These are phyloP conservation scores for Sphagnum fallax DNA, from an alignment of 228 moss, liverwort and hornwort genomes.

Conservation along the genomic window DNA sequence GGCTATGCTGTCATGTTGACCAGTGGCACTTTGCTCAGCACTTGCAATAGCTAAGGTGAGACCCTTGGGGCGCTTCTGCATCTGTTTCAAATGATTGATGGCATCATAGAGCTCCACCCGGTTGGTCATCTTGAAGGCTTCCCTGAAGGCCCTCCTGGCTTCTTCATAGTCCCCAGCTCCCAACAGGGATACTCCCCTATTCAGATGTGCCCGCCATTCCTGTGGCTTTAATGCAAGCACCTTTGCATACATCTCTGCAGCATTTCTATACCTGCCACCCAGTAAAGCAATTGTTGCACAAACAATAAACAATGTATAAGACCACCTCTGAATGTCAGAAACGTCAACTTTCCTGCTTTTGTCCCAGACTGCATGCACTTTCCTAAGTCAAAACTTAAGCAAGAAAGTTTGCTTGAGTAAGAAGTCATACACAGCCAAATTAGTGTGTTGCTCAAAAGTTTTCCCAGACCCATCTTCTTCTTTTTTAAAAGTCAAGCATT, in stretches of 20 bases:
- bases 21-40: conserved; percentile 65
- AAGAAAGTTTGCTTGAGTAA: too few relatives aligned
- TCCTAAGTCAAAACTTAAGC: too few relatives aligned
- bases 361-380: too few relatives aligned
- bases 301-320: too few relatives aligned
- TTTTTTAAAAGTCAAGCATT: too few relatives aligned
- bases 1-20: conserved; percentile 30
- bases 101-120: conserved; percentile 96
- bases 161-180: conserved; percentile 83
- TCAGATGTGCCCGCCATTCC: conserved; percentile 96
- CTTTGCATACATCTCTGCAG: conserved; percentile 79
- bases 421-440: too few relatives aligned
- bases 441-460: too few relatives aligned
- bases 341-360: too few relatives aligned
- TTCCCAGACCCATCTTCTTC: too few relatives aligned
- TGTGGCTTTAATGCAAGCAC: conserved; percentile 76
- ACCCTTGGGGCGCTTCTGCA: conserved; percentile 72
- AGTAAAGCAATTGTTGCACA: too few relatives aligned
- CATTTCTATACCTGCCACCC: conserved; percentile 56
- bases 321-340: too few relatives aligned
- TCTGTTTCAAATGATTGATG: conserved; percentile 80
- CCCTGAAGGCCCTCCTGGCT: conserved; percentile 85
- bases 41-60: conserved; percentile 43
- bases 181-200: conserved; percentile 75
- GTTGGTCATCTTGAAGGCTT: conserved; percentile 89